Conservation (phyloP, 495 filamentous ascomycete genomes). For the Neurospora africana region DNA sequence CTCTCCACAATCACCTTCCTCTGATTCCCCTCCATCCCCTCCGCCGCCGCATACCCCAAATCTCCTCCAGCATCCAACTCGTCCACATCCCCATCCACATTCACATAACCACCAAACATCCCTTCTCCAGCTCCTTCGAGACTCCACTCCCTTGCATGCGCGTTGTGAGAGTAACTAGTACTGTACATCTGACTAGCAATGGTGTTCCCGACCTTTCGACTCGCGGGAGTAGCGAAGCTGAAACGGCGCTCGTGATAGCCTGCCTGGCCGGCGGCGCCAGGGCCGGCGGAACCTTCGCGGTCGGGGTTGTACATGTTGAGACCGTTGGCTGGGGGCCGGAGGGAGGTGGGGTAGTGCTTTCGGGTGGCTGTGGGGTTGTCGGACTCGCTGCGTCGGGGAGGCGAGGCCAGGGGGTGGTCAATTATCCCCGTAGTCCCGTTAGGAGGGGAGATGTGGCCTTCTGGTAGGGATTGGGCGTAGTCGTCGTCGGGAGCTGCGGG, state of each 20-base stretch:
- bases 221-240: slow-evolving; percentile 28
- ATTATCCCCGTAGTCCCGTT: slow-evolving; percentile 1
- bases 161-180: slow-evolving; percentile 2
- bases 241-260: slow-evolving; percentile 26
- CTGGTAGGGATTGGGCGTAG: not conserved
- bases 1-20: slow-evolving; percentile 94
- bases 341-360: not conserved
- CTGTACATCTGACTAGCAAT: slow-evolving; percentile 36
- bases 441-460: not conserved
- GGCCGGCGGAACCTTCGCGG: slow-evolving; percentile 5
- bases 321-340: not conserved
- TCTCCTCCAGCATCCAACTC: slow-evolving; percentile 70
- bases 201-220: slow-evolving; percentile 26
- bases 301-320: slow-evolving; percentile 34
- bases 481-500: slow-evolving; percentile 17
- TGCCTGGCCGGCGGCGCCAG: slow-evolving; percentile 6
- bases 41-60: slow-evolving; percentile 84
- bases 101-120: not conserved
- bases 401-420: not conserved
- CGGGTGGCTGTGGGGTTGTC: not conserved
- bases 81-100: slow-evolving; percentile 53
- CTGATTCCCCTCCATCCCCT: slow-evolving; percentile 81
- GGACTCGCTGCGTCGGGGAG: not conserved
- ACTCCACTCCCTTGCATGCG: not conserved
- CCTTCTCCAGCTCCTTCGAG: not conserved